Conservation (phyloP, 2,329 filamentous ascomycete genomes). For the Apiospora phragmitis region DNA sequence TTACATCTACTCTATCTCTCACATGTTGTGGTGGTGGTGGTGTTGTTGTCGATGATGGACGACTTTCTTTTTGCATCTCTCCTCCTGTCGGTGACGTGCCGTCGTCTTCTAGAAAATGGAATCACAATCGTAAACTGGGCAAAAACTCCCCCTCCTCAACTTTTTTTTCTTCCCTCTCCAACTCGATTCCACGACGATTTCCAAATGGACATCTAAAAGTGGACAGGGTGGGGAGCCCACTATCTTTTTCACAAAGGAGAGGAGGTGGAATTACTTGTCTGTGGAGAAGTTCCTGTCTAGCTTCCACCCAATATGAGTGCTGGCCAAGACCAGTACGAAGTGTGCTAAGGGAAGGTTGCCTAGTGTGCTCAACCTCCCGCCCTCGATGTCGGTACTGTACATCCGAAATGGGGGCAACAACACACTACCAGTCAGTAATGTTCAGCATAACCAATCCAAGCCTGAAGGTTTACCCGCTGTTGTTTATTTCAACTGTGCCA, state of each 20-base stretch:
- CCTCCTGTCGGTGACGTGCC: neutral
- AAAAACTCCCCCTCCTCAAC: neutral
- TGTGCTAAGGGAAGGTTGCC: neutral
- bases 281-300: constrained; percentile 5
- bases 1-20: neutral
- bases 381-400: neutral
- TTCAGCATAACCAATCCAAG: neutral
- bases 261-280: neutral
- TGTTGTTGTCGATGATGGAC: neutral
- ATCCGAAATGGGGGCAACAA: neutral
- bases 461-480: neutral
- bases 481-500: constrained; percentile 1
- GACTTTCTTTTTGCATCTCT: neutral
- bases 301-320: constrained; percentile 1
- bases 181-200: constrained; percentile 9
- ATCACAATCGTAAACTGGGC: neutral
- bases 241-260: constrained; percentile 6
- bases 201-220: constrained; percentile 10
- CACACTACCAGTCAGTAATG: neutral
- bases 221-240: constrained; percentile 7
- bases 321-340: neutral
- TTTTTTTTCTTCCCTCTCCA: constrained; percentile 6
- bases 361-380: constrained; percentile 1
- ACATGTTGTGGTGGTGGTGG: neutral
- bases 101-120: neutral